Evolutionary conservation across 2,329 filamentous ascomycete genomes (phyloP).

Genomic region (Sporothrix schenckii): DNA sequence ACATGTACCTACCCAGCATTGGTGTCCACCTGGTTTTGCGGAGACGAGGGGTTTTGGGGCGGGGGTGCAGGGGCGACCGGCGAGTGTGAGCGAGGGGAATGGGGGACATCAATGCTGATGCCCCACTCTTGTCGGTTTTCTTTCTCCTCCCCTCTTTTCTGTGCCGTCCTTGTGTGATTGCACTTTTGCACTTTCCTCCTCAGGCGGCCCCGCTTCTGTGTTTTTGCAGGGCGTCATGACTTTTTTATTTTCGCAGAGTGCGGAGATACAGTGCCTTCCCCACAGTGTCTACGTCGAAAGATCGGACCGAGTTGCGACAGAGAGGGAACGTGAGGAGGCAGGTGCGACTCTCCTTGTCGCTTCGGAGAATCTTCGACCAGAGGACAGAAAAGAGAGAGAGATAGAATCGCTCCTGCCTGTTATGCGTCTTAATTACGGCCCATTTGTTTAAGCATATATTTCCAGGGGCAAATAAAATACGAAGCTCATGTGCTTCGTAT

Average conservation of each 20-base stretch:
- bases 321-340: conserved; percentile 9
- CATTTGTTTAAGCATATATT: background rate
- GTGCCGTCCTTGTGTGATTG: background rate
- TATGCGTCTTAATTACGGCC: background rate
- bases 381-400: too few species aligned
- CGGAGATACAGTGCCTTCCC: conserved; percentile 28
- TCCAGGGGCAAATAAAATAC: background rate
- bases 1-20: background rate
- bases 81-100: conserved; percentile 11
- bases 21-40: conserved; percentile 23
- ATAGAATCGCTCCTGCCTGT: conserved; percentile 2
- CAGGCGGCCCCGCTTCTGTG: background rate
- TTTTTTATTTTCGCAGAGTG: conserved; percentile 7
- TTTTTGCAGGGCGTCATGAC: conserved; percentile 11
- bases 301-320: conserved; percentile 20
- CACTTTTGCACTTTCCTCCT: background rate
- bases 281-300: conserved; percentile 15
- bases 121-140: conserved; percentile 14
- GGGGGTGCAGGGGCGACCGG: background rate
- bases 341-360: background rate
- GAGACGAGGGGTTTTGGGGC: conserved; percentile 32
- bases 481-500: too few species aligned
- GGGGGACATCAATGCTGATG: conserved; percentile 10
- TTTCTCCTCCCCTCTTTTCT: conserved; percentile 23
- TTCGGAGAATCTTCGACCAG: conserved; percentile 12